Conservation (phyloP, 1,284 basidiomycete species). For the Ganoderma leucocontextum region DNA sequence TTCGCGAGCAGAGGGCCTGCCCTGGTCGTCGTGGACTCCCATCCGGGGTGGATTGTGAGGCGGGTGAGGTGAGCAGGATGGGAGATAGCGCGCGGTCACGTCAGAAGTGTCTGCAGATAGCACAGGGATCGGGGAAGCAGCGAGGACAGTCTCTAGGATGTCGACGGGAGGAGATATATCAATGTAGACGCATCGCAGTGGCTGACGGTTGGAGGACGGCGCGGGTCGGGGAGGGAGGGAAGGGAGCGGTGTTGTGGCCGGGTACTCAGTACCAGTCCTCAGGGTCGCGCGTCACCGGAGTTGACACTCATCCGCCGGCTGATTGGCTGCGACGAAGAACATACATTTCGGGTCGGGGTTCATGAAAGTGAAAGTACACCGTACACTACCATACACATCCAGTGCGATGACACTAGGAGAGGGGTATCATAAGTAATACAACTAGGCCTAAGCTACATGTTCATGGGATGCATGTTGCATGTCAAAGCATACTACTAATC, state of each 20-base stretch:
- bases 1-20: conserved; percentile 48
- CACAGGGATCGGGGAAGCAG: conserved; percentile 12
- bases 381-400: conserved; percentile 6
- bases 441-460: conserved; percentile 28
- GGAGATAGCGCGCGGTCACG: conserved; percentile 17
- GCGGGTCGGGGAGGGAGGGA: conserved; percentile 11
- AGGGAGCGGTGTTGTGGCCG: conserved; percentile 7
- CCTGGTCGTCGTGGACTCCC: conserved; percentile 26
- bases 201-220: neutral
- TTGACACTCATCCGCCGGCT: conserved; percentile 24
- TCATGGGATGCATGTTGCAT: conserved; percentile 3
- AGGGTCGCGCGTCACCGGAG: conserved; percentile 18
- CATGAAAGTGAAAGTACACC: neutral
- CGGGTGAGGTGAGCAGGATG: neutral
- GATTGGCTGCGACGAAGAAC: conserved; percentile 26
- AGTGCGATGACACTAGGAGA: neutral
- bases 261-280: too few species aligned
- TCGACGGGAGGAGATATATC: conserved; percentile 14
- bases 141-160: conserved; percentile 14
- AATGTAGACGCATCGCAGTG: conserved; percentile 22
- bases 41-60: conserved; percentile 21
- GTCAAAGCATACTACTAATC: conserved; percentile 21
- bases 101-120: conserved; percentile 16
- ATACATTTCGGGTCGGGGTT: conserved; percentile 5
- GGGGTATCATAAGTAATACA: conserved; percentile 15